These are phyloP conservation scores for Dryas octopetala DNA, from an alignment of 306 rosid genomes.

Conservation along the genomic window DNA sequence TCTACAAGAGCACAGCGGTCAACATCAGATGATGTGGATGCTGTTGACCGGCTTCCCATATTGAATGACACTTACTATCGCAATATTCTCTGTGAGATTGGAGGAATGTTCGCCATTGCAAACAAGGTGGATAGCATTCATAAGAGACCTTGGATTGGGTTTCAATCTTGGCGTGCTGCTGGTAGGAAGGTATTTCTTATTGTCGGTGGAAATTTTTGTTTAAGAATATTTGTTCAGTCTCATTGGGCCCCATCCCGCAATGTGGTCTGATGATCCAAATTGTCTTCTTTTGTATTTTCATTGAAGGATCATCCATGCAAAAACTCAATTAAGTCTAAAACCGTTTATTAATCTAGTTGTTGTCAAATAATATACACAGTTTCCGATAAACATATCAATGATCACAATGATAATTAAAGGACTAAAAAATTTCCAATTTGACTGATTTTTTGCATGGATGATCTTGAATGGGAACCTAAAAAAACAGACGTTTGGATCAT, in stretches of 20 bases:
- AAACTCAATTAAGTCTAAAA: background rate
- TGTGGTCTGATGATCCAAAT: background rate
- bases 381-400: too few species aligned
- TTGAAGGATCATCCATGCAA: background rate
- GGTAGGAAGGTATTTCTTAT: constrained; percentile 85
- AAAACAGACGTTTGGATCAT: background rate
- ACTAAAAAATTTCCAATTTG: background rate
- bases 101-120: constrained; percentile 95
- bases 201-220: constrained; percentile 26
- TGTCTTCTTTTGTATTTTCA: constrained; percentile 5
- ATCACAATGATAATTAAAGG: background rate
- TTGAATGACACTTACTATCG: constrained; percentile 66
- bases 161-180: constrained; percentile 98
- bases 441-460: background rate
- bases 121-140: constrained; percentile 80
- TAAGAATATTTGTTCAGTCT: constrained; percentile 3
- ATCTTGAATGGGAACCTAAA: background rate
- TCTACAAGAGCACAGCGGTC: constrained; percentile 70
- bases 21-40: constrained; percentile 93
- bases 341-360: background rate
- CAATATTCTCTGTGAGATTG: constrained; percentile 84
- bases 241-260: background rate
- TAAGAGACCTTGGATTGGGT: constrained; percentile 96
- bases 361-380: background rate
- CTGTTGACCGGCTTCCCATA: constrained; percentile 71